phyloP scores from a whole-genome alignment of 73 alveolate species.

The Halteria grandinella region DNA sequence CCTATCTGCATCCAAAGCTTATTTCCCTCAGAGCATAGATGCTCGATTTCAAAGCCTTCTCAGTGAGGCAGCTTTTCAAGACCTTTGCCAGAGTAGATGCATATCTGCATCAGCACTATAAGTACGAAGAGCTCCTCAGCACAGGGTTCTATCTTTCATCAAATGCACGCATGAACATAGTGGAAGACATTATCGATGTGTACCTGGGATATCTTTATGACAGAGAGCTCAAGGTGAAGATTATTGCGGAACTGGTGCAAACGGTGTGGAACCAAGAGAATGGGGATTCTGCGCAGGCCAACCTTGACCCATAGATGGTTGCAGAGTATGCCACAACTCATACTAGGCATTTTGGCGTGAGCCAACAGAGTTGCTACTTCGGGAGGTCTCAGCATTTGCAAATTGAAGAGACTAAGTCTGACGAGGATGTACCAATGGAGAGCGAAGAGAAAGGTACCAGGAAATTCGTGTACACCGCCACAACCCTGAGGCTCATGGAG shows the following conservation, averaged over 20 bases:
- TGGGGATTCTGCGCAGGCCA: not conserved
- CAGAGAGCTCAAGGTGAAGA: constrained; percentile 8
- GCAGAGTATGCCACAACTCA: constrained; percentile 31
- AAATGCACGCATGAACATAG: constrained; percentile 1
- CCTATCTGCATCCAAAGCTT: not conserved
- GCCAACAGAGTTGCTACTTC: constrained; percentile 21
- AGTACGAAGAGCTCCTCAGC: not conserved
- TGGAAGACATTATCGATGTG: constrained; percentile 58
- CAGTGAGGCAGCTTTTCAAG: constrained; percentile 35
- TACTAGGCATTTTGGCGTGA: constrained; percentile 37
- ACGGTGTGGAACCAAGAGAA: not conserved
- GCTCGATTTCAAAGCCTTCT: constrained; percentile 23
- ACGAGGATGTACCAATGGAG: constrained; percentile 24
- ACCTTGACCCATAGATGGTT: not conserved
- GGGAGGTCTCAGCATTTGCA: constrained; percentile 38
- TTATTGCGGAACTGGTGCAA: constrained; percentile 5
- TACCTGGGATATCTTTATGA: constrained; percentile 52
- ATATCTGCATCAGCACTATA: not conserved
- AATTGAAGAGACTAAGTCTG: constrained; percentile 34
- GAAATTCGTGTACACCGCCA: constrained; percentile 60
- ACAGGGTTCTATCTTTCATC: not conserved
- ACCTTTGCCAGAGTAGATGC: constrained; percentile 7
- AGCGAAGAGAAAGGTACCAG: constrained; percentile 4
- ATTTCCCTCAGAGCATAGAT: constrained; percentile 4
- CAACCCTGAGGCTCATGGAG: constrained; percentile 74